Conservation (phyloP, 164 flowering plant species). For the Sextonia rubra region DNA sequence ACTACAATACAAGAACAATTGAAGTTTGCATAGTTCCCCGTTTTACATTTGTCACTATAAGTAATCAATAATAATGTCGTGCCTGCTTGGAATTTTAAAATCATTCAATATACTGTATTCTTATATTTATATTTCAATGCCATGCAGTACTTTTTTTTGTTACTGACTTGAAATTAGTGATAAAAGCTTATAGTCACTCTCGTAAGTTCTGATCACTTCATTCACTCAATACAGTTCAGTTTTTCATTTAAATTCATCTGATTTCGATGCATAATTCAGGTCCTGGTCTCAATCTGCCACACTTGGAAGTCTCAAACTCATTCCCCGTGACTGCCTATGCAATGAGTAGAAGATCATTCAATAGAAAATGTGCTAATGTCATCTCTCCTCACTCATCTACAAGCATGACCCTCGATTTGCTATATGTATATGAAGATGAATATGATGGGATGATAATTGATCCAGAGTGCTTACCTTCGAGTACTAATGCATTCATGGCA, state of each 20-base stretch:
- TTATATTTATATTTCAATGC: no score
- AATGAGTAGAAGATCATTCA: conserved; percentile 5
- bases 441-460: conserved; percentile 48
- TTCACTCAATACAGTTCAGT: neutral
- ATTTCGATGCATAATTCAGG: neutral
- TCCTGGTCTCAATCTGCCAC: neutral
- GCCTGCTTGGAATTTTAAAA: no score
- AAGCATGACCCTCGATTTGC: conserved; percentile 24
- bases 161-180: no score
- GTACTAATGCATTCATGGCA: conserved; percentile 41
- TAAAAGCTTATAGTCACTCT: neutral
- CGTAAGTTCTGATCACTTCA: neutral
- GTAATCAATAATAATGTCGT: no score
- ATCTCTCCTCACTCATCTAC: conserved; percentile 30
- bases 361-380: conserved; percentile 23
- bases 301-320: neutral
- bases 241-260: neutral
- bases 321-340: neutral
- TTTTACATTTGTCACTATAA: no score
- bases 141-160: no score
- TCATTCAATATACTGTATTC: no score
- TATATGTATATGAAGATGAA: conserved; percentile 52
- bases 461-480: conserved; percentile 42
- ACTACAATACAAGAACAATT: no score
- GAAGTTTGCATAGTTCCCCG: no score